Evolutionary conservation across 2,329 filamentous ascomycete species (phyloP).

Genomic region (Colletotrichum orbiculare): DNA sequence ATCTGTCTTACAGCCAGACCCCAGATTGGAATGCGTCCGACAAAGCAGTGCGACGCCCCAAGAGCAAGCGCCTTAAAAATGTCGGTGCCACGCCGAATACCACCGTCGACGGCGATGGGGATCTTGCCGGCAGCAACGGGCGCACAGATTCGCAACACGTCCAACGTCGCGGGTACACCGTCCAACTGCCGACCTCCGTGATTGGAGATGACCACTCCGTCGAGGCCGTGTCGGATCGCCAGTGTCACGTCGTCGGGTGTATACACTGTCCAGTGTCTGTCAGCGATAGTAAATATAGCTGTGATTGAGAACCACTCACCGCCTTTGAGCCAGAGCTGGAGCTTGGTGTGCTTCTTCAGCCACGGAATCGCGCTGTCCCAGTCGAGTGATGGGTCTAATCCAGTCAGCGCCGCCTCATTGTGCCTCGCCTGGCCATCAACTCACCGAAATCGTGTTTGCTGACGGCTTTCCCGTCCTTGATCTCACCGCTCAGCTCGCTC

Average conservation of each 20-base stretch:
- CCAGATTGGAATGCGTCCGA: conserved; percentile 26
- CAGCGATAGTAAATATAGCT: conserved; percentile 44
- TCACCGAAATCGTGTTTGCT: conserved; percentile 16
- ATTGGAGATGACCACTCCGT: conserved; percentile 77
- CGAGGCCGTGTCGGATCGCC: conserved; percentile 59
- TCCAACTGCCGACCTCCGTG: conserved; percentile 72
- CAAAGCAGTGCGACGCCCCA: conserved; percentile 49
- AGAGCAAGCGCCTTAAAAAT: conserved; percentile 66
- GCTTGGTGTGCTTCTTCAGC: conserved; percentile 56
- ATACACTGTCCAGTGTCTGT: conserved; percentile 38
- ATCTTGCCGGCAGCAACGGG: conserved; percentile 32
- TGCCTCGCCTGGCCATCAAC: background rate
- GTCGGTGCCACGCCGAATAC: conserved; percentile 63
- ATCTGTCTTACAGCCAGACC: conserved; percentile 6
- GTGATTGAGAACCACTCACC: conserved; percentile 35
- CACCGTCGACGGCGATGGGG: conserved; percentile 69
- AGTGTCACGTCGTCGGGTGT: conserved; percentile 53
- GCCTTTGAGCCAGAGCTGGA: conserved; percentile 55
- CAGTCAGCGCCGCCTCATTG: background rate
- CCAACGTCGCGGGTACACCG: conserved; percentile 45
- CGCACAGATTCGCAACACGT: conserved; percentile 62
- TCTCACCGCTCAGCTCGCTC: conserved; percentile 33
- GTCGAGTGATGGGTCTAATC: conserved; percentile 19
- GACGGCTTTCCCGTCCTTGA: background rate
- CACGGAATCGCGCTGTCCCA: conserved; percentile 63